Conservation (phyloP, 2,329 filamentous ascomycete species). For the Aspergillus hiratsukae region DNA sequence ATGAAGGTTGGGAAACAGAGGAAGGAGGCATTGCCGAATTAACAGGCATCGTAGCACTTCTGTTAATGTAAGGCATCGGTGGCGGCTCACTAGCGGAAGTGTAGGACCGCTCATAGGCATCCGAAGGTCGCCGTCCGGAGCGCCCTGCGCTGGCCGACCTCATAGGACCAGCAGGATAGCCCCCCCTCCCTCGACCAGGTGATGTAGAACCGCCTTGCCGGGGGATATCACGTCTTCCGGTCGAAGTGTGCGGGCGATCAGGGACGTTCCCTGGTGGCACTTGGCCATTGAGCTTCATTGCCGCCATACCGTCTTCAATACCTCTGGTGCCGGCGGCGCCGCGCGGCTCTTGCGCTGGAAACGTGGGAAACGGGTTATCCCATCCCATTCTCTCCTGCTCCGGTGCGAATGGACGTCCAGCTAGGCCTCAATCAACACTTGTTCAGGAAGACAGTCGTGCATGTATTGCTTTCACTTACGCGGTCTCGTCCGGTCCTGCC, state of each 20-base stretch:
- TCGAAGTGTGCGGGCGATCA: conserved; percentile 37
- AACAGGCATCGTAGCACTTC: conserved; percentile 38
- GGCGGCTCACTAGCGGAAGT: conserved; percentile 23
- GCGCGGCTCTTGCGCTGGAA: conserved; percentile 22
- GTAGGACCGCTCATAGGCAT: conserved; percentile 23
- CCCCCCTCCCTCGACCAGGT: conserved; percentile 19
- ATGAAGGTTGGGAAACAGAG: conserved; percentile 20
- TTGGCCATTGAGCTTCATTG: conserved; percentile 35
- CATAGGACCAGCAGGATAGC: conserved; percentile 18
- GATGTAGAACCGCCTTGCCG: conserved; percentile 23
- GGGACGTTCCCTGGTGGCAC: conserved; percentile 19
- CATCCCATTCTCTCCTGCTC: conserved; percentile 38
- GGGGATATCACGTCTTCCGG: conserved; percentile 30
- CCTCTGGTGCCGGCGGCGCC: conserved; percentile 31
- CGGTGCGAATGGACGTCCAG: conserved; percentile 27
- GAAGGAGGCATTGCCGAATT: conserved; percentile 12
- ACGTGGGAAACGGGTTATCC: conserved; percentile 50
- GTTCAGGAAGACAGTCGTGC: neutral
- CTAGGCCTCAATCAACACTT: conserved; percentile 12
- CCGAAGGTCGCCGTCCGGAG: conserved; percentile 9
- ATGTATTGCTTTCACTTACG: conserved; percentile 24
- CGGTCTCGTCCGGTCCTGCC: conserved; percentile 27
- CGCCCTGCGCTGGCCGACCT: conserved; percentile 26
- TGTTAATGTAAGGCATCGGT: conserved; percentile 25
- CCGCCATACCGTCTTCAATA: conserved; percentile 37